A percentile compares a stretch with the other conserved stretches of the same genome.
Evolutionary conservation across 345 rosid species (phyloP).

Genomic region (Sonneratia alba): DNA sequence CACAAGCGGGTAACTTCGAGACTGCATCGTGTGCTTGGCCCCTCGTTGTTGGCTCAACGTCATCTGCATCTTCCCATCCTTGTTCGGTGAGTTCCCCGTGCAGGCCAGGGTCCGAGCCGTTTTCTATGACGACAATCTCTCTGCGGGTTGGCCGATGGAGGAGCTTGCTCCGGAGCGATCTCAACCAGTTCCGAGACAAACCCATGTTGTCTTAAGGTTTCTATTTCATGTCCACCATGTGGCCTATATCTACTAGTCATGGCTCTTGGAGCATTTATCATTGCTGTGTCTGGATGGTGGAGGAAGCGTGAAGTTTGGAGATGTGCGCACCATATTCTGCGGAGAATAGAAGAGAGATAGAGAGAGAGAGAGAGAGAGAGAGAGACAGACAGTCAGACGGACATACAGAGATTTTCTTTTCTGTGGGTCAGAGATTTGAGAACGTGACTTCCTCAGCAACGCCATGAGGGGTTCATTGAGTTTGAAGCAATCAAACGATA

Average conservation of each 20-base stretch:
- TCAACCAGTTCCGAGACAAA: conserved; percentile 27
- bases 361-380: neutral
- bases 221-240: neutral
- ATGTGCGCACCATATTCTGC: conserved; percentile 30
- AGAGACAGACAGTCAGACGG: neutral
- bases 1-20: neutral
- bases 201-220: conserved; percentile 15
- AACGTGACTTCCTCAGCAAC: conserved; percentile 11
- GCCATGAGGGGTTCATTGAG: neutral
- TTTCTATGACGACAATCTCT: neutral
- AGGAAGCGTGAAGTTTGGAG: conserved; percentile 19
- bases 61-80: neutral
- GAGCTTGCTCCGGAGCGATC: conserved; percentile 22
- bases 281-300: neutral
- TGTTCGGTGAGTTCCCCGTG: neutral
- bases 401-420: neutral
- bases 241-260: neutral
- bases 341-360: neutral
- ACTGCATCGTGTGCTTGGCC: neutral
- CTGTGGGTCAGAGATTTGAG: conserved; percentile 22
- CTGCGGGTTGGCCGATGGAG: conserved; percentile 12
- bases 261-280: neutral
- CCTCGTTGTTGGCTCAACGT: neutral
- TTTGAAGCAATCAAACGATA: conserved; percentile 20
- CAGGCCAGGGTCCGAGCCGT: neutral